phyloP scores from a whole-genome alignment of 78 protist genomes.

The Dictyostelium purpureum region DNA sequence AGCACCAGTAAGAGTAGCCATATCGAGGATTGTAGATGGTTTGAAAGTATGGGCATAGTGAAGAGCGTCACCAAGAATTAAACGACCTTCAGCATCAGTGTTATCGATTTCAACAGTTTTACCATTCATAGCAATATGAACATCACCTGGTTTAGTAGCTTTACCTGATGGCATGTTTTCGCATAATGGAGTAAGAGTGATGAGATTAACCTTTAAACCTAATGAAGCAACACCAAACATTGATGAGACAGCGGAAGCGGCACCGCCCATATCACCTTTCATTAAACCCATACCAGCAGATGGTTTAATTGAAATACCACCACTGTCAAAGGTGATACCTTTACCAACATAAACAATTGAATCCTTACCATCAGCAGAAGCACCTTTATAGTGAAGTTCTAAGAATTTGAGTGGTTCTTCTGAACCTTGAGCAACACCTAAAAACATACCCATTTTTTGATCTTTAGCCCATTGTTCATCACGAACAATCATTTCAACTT shows the following conservation, averaged over 20 bases:
- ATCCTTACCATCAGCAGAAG: background rate
- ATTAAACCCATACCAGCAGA: constrained; percentile 85
- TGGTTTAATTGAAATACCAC: constrained; percentile 91
- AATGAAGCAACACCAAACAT: constrained; percentile 64
- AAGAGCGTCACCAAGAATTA: constrained; percentile 91
- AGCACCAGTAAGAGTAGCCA: constrained; percentile 96
- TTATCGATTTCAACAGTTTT: constrained; percentile 91
- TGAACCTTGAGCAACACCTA: constrained; percentile 54
- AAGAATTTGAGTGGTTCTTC: constrained; percentile 63
- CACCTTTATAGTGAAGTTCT: constrained; percentile 68
- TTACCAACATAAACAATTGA: constrained; percentile 88
- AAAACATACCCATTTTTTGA: constrained; percentile 81
- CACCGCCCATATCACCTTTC: constrained; percentile 94
- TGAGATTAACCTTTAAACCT: constrained; percentile 14
- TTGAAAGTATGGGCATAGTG: constrained; percentile 78
- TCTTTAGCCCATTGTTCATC: constrained; percentile 76
- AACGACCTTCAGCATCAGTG: constrained; percentile 97
- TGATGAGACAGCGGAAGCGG: constrained; percentile 84
- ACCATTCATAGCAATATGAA: constrained; percentile 74
- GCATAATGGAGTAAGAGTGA: constrained; percentile 74
- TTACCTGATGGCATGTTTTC: constrained; percentile 88
- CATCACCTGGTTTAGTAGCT: constrained; percentile 87
- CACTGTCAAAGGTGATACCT: constrained; percentile 91
- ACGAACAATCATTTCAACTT: constrained; percentile 48
- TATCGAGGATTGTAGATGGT: constrained; percentile 82